A percentile compares a stretch with the other conserved stretches of the same genome.
Conservation (phyloP, 140 eudicot species). For the Cichorium intybus region DNA sequence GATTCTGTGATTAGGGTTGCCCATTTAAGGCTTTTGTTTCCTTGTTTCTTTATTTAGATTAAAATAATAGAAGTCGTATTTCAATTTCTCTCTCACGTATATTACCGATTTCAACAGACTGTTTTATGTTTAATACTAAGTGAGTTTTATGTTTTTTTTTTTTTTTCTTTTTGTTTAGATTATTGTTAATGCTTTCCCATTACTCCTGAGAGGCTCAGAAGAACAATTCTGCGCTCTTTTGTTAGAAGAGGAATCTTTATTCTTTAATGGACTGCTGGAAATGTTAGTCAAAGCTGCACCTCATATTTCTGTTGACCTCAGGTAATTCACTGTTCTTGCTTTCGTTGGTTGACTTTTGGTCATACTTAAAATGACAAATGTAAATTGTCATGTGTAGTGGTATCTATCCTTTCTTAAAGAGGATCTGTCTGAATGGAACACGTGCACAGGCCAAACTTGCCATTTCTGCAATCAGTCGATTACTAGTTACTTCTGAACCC, state of each 20-base stretch:
- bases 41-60: too few relatives aligned
- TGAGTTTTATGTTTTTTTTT: conserved; percentile 9
- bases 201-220: conserved; percentile 76
- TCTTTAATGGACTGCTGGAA: conserved; percentile 58
- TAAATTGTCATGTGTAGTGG: conserved; percentile 49
- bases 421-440: conserved; percentile 74
- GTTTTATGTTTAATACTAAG: conserved; percentile 2
- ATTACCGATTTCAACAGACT: too few relatives aligned
- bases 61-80: too few relatives aligned
- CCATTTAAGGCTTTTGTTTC: too few relatives aligned
- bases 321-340: conserved; percentile 41
- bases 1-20: too few relatives aligned
- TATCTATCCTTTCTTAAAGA: conserved; percentile 72
- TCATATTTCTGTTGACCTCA: conserved; percentile 44
- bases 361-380: not conserved
- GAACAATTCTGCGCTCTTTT: conserved; percentile 53
- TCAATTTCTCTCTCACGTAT: too few relatives aligned
- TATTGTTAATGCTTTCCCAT: conserved; percentile 65
- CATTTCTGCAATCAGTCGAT: conserved; percentile 64
- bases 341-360: not conserved
- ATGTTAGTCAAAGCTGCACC: conserved; percentile 63
- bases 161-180: conserved; percentile 35
- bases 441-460: conserved; percentile 86
- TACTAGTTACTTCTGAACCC: conserved; percentile 49
- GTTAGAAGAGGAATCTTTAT: conserved; percentile 38